Conservation (phyloP, 2,329 filamentous ascomycete species). For the Cercospora citrullina region DNA sequence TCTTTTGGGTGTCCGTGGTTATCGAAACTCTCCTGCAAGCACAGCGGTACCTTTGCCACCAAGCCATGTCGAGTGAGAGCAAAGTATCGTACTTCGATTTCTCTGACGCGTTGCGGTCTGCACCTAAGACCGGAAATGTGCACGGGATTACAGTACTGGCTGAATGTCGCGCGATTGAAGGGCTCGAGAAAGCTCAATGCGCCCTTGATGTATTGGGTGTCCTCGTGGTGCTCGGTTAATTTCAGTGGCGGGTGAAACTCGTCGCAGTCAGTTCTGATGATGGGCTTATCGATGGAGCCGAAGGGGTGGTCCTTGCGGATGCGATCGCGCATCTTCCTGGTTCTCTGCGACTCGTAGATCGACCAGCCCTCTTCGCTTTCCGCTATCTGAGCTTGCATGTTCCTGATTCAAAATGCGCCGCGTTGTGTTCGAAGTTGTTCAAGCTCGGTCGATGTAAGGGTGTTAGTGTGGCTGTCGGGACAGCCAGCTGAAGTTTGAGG, state of each 20-base stretch:
- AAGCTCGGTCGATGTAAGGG: neutral
- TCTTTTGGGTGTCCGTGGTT: neutral
- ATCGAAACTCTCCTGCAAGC: neutral
- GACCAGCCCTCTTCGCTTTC: neutral
- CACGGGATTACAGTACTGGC: neutral
- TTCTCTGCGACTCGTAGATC: neutral
- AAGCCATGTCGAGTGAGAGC: neutral
- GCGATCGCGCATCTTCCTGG: neutral
- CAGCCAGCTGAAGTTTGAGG: neutral
- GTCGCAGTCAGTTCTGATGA: neutral
- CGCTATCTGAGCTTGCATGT: neutral
- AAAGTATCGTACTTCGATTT: neutral
- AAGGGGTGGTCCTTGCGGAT: neutral
- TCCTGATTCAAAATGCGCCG: neutral
- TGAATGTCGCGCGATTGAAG: neutral
- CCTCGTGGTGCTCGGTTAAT: neutral
- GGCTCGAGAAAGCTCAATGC: neutral
- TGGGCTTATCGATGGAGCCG: neutral
- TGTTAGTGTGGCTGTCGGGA: neutral
- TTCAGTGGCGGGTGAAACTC: neutral
- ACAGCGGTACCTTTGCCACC: neutral
- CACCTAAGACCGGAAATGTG: neutral
- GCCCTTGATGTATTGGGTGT: neutral
- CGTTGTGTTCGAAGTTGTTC: neutral
- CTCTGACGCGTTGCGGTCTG: neutral